Evolutionary conservation across 169 alveolate genomes (phyloP), one percentile per base, ranked within the genome.

Genomic region (Perkinsus marinus): DNA sequence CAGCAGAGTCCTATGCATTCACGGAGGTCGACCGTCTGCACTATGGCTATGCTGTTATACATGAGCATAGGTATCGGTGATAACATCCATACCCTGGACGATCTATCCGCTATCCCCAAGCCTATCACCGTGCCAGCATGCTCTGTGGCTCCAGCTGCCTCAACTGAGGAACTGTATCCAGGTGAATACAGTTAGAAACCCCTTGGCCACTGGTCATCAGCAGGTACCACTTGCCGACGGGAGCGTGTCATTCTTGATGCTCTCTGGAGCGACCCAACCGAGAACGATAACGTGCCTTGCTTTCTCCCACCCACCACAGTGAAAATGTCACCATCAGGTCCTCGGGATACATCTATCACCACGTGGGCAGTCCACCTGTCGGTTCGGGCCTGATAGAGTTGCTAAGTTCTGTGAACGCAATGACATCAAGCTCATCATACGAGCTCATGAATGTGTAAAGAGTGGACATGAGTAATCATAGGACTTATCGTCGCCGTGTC

Each of bases 261-360:
- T n/a, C 92, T 95, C 90, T 95, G 96, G 96, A 92, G 94, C 68
- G 95, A 94, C 22, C 93, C 94, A 3, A 94, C 94, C 91, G 96
- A 95, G 68, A 90, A 92, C 47, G 93, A 92, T 68, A 69, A 92
- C 47, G 93, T 92, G 41, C 3, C 37, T 7, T 7, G 7, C 7
- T 2, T 57, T 30, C 9, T 5, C 26, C 7, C 34, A 2, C 22
- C 79, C 22, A 16, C 34, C 34, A 6, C 30, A 0, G 90, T 92
- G 9, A 93, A 92, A 7, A 43, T 90, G 19, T 93, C 92, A 90
- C 90, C 90, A 0, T 89, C 57, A 92, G 92, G 93, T 57, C 3
- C n/a, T 92, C 93, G 89, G 93, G 92, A 43, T 92, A 90, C 90
- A 93, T 47, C n/a, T 69, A 39, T 89, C 94, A 17, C 90, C 92